These are phyloP conservation scores for Volvox reticuliferus DNA, from an alignment of 139 green algal genomes.

Conservation along the genomic window DNA sequence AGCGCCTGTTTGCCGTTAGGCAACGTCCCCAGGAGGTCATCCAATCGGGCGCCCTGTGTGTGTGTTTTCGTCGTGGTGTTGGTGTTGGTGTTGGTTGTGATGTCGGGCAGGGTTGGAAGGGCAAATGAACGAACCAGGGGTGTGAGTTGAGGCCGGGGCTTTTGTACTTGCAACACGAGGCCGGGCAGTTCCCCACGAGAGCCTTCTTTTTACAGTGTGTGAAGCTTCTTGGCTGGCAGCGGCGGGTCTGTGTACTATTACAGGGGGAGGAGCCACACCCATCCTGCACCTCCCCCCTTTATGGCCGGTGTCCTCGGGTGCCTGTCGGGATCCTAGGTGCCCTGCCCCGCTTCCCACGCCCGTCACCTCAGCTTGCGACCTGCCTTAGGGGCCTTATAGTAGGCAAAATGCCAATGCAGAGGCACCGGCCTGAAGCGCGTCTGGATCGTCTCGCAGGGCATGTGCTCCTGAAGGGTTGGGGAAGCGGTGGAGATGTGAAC, in stretches of 20 bases:
- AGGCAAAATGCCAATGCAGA: conserved; percentile 91
- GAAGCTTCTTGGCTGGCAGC: too few relatives aligned
- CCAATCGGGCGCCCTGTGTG: conserved; percentile 52
- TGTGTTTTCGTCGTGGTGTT: background rate
- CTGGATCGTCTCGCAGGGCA: conserved; percentile 80
- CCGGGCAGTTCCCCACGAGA: too few relatives aligned
- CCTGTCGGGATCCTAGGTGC: background rate
- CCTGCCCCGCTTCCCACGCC: background rate
- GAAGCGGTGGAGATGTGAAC: background rate
- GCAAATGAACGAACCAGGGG: too few relatives aligned
- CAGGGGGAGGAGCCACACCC: too few relatives aligned
- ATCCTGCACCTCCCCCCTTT: too few relatives aligned
- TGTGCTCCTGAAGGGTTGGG: conserved; percentile 73
- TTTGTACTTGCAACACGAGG: too few relatives aligned
- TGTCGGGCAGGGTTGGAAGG: too few relatives aligned
- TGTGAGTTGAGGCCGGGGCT: too few relatives aligned
- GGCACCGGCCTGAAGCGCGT: conserved; percentile 92
- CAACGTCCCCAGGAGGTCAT: conserved; percentile 64
- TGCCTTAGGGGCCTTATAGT: conserved; percentile 49
- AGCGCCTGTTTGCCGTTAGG: conserved; percentile 63
- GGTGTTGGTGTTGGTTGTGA: background rate
- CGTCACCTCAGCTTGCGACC: background rate
- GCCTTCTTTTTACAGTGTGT: too few relatives aligned
- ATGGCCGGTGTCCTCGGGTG: too few relatives aligned
- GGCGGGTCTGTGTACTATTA: background rate